Conservation (phyloP, 2,329 filamentous ascomycete species). For the Nakataea oryzae region DNA sequence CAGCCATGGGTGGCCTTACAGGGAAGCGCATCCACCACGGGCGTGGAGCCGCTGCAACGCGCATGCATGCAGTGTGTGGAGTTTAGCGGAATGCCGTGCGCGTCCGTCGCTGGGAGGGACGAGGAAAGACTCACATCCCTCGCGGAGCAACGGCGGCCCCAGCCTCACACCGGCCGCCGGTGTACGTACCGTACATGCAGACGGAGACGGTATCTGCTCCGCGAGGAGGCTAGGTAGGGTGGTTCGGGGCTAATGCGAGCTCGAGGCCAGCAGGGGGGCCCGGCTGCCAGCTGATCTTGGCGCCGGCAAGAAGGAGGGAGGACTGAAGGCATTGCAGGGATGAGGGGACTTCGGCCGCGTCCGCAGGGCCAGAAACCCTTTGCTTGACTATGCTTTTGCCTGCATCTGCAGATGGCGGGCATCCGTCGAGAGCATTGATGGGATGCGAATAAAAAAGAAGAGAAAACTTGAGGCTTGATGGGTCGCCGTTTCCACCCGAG, state of each 20-base stretch:
- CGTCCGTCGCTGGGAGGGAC: background rate
- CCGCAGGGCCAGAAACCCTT: too few relatives aligned
- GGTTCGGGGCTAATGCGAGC: background rate
- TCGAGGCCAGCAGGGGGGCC: background rate
- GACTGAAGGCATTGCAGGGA: background rate
- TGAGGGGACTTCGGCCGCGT: too few relatives aligned
- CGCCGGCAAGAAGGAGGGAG: background rate
- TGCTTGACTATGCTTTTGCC: too few relatives aligned
- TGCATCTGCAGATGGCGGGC: too few relatives aligned
- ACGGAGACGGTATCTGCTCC: background rate
- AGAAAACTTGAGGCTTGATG: too few relatives aligned
- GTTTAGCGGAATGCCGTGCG: background rate
- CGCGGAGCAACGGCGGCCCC: too few relatives aligned
- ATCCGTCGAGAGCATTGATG: too few relatives aligned
- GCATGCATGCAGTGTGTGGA: background rate
- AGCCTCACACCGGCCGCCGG: too few relatives aligned
- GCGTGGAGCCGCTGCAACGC: background rate
- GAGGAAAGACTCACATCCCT: background rate
- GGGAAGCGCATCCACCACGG: too few relatives aligned
- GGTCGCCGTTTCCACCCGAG: background rate
- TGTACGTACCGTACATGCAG: background rate
- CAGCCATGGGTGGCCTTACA: background rate
- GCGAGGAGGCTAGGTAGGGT: background rate
- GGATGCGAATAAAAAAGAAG: too few relatives aligned
- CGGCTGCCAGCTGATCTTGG: background rate